Base-by-base conservation (phyloP, 805 yeast genomes). In the Barnettozyma vustinii region DNA sequence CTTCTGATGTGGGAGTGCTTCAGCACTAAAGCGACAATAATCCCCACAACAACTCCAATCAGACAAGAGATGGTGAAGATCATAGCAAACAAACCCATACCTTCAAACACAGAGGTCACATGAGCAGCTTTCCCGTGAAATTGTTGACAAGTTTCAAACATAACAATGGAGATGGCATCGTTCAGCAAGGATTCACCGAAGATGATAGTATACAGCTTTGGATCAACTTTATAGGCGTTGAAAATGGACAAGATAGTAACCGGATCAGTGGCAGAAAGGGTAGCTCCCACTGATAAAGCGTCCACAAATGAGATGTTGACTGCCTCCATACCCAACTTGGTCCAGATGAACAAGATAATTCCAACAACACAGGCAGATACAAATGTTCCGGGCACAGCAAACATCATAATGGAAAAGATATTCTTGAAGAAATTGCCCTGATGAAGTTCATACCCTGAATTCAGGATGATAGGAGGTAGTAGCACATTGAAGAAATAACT, bases 91-190 rank as follows among this genome's bases (percentile, higher is more conserved):
- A 94, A 76, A 1, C 97, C 96, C 30, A 89, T 77, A 77, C 99
- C 99, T 70, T 89, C 92, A 65, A 95, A 87, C 42, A 91, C 66
- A n/a, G 87, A 82, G 13, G 86, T 75, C 53, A 88, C 73, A 44
- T 80, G 78, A 1, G 92, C 86, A 21, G 79, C 77, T 56, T 87
- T 84, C 41, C 96, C 98, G 60, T 91, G 95, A 67, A 94, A 89
- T 68, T 90, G 88, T 66, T 90, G 97, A 62, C 97, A 91, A 0
- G 99, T 94, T 70, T 94, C 99, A 71, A 94, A 94, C 96, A 94
- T 92, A 58, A 94, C 99, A 64, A 94, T 94, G 56, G 97, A 90
- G 52, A 94, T 95, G 35, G 99, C 99, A 71, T 94, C 99, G 65
- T 94, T 94, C 54, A 94, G 72, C 51, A 94, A 72, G 4, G 97